Percentiles rank a stretch among this genome's conserved stretches.
These are phyloP conservation scores for Calonectria hongkongensis DNA, from an alignment of 2,329 filamentous ascomycete genomes.

Conservation along the genomic window DNA sequence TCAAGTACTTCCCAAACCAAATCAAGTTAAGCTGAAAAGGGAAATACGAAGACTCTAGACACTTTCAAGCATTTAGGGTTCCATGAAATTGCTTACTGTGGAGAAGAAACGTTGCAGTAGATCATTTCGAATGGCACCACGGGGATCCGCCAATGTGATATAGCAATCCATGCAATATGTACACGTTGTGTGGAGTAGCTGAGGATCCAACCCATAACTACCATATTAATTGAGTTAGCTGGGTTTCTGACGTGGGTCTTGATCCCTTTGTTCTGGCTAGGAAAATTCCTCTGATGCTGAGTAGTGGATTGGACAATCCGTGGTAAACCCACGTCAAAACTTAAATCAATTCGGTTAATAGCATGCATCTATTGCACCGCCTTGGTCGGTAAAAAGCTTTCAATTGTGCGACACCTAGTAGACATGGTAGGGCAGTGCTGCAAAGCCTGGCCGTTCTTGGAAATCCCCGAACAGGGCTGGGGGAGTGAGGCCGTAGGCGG, in stretches of 20 bases:
- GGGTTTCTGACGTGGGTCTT: not conserved
- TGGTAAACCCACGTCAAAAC: no score
- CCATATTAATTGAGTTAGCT: not conserved
- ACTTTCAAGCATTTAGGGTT: not conserved
- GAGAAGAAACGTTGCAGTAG: not conserved
- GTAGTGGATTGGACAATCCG: no score
- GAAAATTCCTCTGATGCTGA: no score
- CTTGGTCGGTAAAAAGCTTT: not conserved
- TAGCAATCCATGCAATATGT: not conserved
- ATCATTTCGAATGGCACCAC: not conserved
- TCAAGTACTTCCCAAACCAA: not conserved
- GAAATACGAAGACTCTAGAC: not conserved
- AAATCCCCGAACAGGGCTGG: constrained; percentile 15
- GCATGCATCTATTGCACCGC: not conserved
- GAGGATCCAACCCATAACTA: not conserved
- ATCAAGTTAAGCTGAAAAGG: not conserved
- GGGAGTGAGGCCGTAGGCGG: not conserved
- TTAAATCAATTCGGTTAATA: no score
- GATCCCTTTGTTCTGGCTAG: no score
- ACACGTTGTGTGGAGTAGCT: not conserved
- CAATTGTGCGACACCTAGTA: no score
- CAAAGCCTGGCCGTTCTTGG: not conserved
- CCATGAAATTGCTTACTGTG: not conserved
- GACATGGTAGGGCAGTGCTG: not conserved
- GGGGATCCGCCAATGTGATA: no score